These are phyloP conservation scores for Teratosphaeria zuluensis DNA, from an alignment of 2,329 filamentous ascomycete species.

Conservation along the genomic window DNA sequence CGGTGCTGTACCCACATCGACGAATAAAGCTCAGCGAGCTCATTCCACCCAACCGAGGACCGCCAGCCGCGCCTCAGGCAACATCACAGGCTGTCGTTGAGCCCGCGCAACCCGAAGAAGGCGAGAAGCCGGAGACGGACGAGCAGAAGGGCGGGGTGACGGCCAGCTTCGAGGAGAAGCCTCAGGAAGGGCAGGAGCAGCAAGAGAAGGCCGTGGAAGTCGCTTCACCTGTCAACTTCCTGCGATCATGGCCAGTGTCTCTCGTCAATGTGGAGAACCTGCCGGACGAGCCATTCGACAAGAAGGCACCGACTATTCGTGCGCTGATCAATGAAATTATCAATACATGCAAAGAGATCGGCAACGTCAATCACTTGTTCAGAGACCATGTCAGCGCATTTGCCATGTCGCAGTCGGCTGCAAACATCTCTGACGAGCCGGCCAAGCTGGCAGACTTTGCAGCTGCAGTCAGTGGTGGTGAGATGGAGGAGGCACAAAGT, in stretches of 20 bases:
- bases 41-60: constrained; percentile 53
- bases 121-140: constrained; percentile 40
- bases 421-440: constrained; percentile 90
- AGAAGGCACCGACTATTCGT: constrained; percentile 78
- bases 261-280: constrained; percentile 94
- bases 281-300: constrained; percentile 76
- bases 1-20: constrained; percentile 90
- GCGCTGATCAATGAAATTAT: constrained; percentile 96
- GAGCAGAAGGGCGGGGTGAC: constrained; percentile 90
- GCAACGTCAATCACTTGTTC: constrained; percentile 86
- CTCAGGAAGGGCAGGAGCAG: constrained; percentile 25
- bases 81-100: constrained; percentile 43
- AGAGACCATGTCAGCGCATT: constrained; percentile 96
- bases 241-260: constrained; percentile 85
- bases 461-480: constrained; percentile 88
- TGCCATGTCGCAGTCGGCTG: constrained; percentile 86
- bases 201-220: constrained; percentile 46
- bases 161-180: constrained; percentile 68
- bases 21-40: constrained; percentile 83
- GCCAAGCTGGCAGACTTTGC: constrained; percentile 95
- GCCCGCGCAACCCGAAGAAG: constrained; percentile 9
- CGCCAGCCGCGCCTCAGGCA: constrained; percentile 37
- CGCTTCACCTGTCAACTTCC: constrained; percentile 63
- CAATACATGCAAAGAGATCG: constrained; percentile 97
- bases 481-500: constrained; percentile 84